Evolutionary conservation across 1,284 basidiomycete species (phyloP), one percentile per base, ranked within the genome.

Genomic region (Fistulinella staudtii): DNA sequence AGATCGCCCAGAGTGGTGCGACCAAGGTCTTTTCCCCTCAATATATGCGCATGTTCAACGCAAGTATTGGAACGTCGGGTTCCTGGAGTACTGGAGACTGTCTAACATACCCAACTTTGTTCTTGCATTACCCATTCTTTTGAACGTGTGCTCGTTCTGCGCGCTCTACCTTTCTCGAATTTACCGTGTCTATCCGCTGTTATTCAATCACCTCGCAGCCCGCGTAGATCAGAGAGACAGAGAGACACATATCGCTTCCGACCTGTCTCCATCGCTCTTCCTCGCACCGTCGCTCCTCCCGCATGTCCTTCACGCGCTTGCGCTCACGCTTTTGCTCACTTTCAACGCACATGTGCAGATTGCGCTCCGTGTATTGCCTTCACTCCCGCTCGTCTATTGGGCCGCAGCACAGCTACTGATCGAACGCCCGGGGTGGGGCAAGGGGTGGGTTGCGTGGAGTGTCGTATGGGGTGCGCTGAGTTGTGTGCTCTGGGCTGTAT

Each of bases 341-440:
- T 79, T 94, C 57, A 76, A 79, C 5, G 87, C 93, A 0, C 92
- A 99, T 58, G 87, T 87, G 1, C 95, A 99, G 62, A 98, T 98
- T 51, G 74, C 85, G 2, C 77, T 99, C 3, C 84, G 95, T 4
- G 72, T 91, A 10, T 80, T 85, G 8, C 77, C 85, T 0, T 80
- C 88, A 1, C 75, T 93, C 64, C 94, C 94, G 0, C 70, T 86
- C 36, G 69, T 85, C 0, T 93, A 92, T 66, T 97, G 93, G 93
- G 84, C 80, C 11, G 81, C 83, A 4, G 82, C 89, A 1, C 72
- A 73, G 63, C 65, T 93, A 25, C 57, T 85, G 25, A 53, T 80
- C 17, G 67, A 73, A 49, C 58, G 69, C 30, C 73, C 73, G 5
- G 51, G 47, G n/a, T 65, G 63, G 58, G 80, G 79, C 4, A 65